These are phyloP conservation scores for Monosporascus ibericus DNA, from an alignment of 2,329 filamentous ascomycete species.

Conservation along the genomic window DNA sequence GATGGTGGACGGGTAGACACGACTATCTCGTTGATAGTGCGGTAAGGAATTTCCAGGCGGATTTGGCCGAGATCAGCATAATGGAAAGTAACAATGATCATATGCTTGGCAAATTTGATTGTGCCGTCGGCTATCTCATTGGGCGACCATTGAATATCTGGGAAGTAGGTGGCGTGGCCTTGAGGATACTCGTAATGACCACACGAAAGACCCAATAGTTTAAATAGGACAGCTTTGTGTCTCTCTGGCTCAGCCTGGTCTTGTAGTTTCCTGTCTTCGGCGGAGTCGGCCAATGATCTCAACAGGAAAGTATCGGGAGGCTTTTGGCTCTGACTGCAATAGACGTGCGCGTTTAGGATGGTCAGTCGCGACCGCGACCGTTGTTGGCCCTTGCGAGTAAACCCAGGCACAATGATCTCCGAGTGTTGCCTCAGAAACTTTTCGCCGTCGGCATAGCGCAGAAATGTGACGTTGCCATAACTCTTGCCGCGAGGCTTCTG, in stretches of 20 bases:
- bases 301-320: slow-evolving; percentile 29
- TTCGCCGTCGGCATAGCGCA: slow-evolving; percentile 30
- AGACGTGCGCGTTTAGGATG: slow-evolving; percentile 22
- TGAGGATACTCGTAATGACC: slow-evolving; percentile 41
- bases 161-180: slow-evolving; percentile 33
- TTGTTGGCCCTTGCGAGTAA: slow-evolving; percentile 1
- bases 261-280: slow-evolving; percentile 21
- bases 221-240: slow-evolving; percentile 15
- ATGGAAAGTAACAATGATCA: slow-evolving; percentile 33
- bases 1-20: slow-evolving; percentile 27
- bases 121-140: slow-evolving; percentile 18
- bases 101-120: slow-evolving; percentile 35
- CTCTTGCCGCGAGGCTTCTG: slow-evolving; percentile 32
- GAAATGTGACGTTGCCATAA: slow-evolving; percentile 38
- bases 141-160: slow-evolving; percentile 35
- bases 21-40: slow-evolving; percentile 41
- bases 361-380: slow-evolving; percentile 18
- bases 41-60: slow-evolving; percentile 43
- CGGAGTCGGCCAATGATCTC: slow-evolving; percentile 26
- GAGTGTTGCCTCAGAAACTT: slow-evolving; percentile 32
- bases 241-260: slow-evolving; percentile 13
- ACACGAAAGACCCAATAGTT: slow-evolving; percentile 29
- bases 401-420: slow-evolving; percentile 5
- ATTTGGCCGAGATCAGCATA: slow-evolving; percentile 8
- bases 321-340: slow-evolving; percentile 30